Evolutionary conservation across 164 flowering plant genomes (phyloP), one percentile per base, ranked within the genome.

Genomic region (Annona squamosa): DNA sequence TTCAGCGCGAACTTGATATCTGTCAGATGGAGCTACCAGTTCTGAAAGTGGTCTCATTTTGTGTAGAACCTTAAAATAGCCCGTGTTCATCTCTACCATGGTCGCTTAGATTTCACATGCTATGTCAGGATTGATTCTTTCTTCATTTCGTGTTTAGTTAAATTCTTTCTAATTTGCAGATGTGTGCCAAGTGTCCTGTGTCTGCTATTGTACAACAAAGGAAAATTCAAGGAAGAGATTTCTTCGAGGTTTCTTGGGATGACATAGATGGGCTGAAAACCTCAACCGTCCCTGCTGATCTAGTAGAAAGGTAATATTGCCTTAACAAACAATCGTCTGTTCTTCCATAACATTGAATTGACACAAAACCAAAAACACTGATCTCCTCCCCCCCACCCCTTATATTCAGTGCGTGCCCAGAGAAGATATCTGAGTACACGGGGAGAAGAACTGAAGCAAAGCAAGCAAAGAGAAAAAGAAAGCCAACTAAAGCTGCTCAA

Each of bases 161-260:
- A 5, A 26, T 37, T 46, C 19, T 73, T 72, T 52, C 48, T 19
- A 26, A 48, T 69, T 64, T 44, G 18, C 85, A 95, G 99, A 84
- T 88, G 73, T 96, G 96, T 68, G 86, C 87, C 18, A 85, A 80
- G 65, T 93, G 97, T 76, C 98, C 94, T 42, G 71, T 93, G 71
- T 86, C 89, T 73, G 81, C 76, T 71, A 84, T 95, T 72, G 68
- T 95, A 68, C 90, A 91, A 86, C 81, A 37, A 26, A 84, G 96
- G 76, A 92, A 80, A 81, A 76, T 84, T 77, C 92, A 81, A 42
- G 97, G 97, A 62, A 82, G 37, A 79, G 93, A 93, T 61, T 88
- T 87, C 77, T 92, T 81, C 74, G 94, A 92, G 86, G 98, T 95
- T 72, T 78, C 89, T 13, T 95, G 98, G 99, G 88, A 86, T 69